Conservation (phyloP, 805 yeast genomes). For the Ogataea pini region DNA sequence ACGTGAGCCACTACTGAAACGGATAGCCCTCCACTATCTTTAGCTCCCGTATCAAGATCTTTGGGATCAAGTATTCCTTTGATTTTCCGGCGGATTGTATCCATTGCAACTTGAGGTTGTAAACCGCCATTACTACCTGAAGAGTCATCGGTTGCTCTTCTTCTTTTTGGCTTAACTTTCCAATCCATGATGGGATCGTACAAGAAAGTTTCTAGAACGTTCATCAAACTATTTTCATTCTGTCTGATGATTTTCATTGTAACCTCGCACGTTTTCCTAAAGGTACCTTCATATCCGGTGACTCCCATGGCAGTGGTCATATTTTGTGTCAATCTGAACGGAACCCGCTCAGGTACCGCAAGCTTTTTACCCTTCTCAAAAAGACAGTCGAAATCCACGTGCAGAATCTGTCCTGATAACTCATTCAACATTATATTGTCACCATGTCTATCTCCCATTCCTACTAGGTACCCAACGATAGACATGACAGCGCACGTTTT, state of each 20-base stretch:
- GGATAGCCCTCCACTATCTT: conserved; percentile 59
- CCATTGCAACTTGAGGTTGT: conserved; percentile 66
- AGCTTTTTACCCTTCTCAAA: conserved; percentile 81
- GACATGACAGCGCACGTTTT: conserved; percentile 95
- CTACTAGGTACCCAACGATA: conserved; percentile 90
- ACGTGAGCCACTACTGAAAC: conserved; percentile 92
- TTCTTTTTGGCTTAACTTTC: conserved; percentile 43
- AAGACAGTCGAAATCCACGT: conserved; percentile 95
- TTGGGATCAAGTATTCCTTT: conserved; percentile 81
- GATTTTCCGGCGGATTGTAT: conserved; percentile 73
- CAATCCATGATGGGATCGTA: conserved; percentile 91
- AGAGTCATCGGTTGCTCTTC: conserved; percentile 29
- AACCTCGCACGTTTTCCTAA: conserved; percentile 82
- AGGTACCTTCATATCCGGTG: conserved; percentile 86
- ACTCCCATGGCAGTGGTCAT: conserved; percentile 86
- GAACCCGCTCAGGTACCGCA: conserved; percentile 89
- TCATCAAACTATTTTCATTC: conserved; percentile 84
- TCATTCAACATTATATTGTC: conserved; percentile 82
- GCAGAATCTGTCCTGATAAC: conserved; percentile 76
- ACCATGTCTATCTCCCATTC: conserved; percentile 95
- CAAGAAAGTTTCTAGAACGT: conserved; percentile 85
- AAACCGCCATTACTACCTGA: conserved; percentile 29
- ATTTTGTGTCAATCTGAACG: conserved; percentile 87
- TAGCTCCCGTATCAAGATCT: conserved; percentile 37
- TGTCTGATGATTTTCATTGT: conserved; percentile 69